phyloP scores from a whole-genome alignment of 805 yeast species.

The Pichia pseudocactophila region DNA sequence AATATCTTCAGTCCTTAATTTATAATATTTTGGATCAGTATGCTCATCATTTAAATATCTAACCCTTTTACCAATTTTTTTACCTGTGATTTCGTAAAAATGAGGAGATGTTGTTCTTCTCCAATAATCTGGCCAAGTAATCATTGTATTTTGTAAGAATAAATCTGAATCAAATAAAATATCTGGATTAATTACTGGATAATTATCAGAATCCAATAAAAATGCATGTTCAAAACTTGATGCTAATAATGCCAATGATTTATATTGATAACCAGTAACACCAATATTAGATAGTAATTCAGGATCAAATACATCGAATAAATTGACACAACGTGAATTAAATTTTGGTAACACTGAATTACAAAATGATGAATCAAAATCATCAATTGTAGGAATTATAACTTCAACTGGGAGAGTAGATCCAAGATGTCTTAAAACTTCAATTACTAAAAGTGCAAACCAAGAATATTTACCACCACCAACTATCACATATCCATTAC shows the following conservation, averaged over 20 bases:
- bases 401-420: constrained; percentile 30
- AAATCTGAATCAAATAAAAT: constrained; percentile 37
- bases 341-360: constrained; percentile 29
- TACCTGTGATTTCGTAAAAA: constrained; percentile 46
- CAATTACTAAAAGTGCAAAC: constrained; percentile 31
- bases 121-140: constrained; percentile 74
- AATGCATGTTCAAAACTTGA: constrained; percentile 39
- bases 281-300: constrained; percentile 16
- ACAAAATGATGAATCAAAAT: constrained; percentile 21
- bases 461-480: constrained; percentile 39
- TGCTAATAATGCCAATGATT: constrained; percentile 37
- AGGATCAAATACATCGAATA: constrained; percentile 31
- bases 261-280: constrained; percentile 32
- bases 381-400: constrained; percentile 12
- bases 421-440: constrained; percentile 34
- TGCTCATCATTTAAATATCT: constrained; percentile 26
- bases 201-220: constrained; percentile 37
- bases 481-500: constrained; percentile 30
- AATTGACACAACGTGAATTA: constrained; percentile 35
- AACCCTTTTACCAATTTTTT: constrained; percentile 28
- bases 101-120: constrained; percentile 53
- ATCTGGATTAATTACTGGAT: constrained; percentile 41
- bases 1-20: constrained; percentile 23
- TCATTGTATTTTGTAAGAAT: constrained; percentile 37
- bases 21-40: constrained; percentile 15